Base-by-base conservation (phyloP, 805 yeast species). In the Spathaspora passalidarum region DNA sequence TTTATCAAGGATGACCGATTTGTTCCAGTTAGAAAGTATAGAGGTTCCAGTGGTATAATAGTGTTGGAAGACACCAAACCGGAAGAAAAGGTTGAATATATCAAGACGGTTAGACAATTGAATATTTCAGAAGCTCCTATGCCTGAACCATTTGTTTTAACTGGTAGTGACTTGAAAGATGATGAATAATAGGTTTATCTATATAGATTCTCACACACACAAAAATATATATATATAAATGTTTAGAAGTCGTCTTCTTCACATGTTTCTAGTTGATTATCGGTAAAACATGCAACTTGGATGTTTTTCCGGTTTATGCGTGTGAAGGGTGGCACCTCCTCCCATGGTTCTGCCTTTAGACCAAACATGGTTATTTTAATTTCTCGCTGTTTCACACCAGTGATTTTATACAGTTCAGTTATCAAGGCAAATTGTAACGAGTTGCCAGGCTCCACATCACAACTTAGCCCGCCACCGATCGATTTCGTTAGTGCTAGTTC, bases 81-180 rank as follows among this genome's bases (percentile, higher is more conserved):
- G 6, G 76, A 64, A 1, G 83, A 82, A 56, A 80, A 84, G 20
- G 68, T 78, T 25, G 86, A 81, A 49, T 66, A 78, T 49, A 86
- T 91, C 61, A 86, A 84, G 66, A 92, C 97, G 0, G 84, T 88
- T 20, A 84, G 96, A 65, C 95, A 90, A 64, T 71, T 77, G 61
- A 82, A 78, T 58, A 77, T 80, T 56, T 80, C 82, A 16, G 89
- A 80, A 62, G 96, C 90, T 17, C 95, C 86, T 39, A 55, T 81
- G 35, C 88, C 88, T 25, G 82, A 80, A 54, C 85, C 88, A 18
- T 86, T 86, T 60, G 80, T 78, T 14, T 79, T 86, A 56, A 73
- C 73, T 49, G 83, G 76, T 16, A 73, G 73, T 41, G 83, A 79
- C 43, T 71, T 74, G 49, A 81, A 80, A 46, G 68, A 68, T 43